Conservation (phyloP, 306 rosid genomes). For the Vigna unguiculata region DNA sequence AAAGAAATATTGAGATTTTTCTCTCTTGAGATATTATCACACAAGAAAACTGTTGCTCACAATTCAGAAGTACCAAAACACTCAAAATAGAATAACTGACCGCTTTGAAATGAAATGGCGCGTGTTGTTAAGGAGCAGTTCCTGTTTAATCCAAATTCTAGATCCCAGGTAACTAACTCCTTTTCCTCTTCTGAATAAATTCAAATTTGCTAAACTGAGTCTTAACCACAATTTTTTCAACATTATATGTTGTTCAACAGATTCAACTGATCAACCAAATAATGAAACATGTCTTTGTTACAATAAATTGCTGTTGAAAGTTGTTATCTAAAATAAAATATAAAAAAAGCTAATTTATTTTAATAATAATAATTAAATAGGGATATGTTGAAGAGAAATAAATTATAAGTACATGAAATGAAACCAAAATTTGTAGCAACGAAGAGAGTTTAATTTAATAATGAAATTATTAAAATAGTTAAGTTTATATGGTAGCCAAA, state of each 20-base stretch:
- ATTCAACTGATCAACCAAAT: background rate
- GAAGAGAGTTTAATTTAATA: background rate
- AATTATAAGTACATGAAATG: background rate
- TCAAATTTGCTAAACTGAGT: no score
- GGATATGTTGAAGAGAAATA: background rate
- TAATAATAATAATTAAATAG: no score
- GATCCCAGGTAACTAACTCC: slow-evolving; percentile 40
- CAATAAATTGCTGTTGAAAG: background rate
- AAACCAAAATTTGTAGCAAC: background rate
- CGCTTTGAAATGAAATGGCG: slow-evolving; percentile 50
- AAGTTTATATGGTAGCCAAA: slow-evolving; percentile 6
- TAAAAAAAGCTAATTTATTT: background rate
- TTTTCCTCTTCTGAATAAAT: background rate
- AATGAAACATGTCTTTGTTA: background rate
- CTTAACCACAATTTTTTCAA: no score
- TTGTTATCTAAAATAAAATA: background rate
- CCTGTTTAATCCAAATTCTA: background rate
- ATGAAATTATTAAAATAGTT: background rate
- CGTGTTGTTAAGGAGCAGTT: slow-evolving; percentile 24
- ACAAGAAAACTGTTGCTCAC: slow-evolving; percentile 7
- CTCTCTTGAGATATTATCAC: slow-evolving; percentile 12
- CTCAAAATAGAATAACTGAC: background rate
- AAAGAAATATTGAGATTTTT: background rate
- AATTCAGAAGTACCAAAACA: slow-evolving; percentile 10
- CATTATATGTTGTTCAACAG: background rate